phyloP scores from a whole-genome alignment of 495 filamentous ascomycete genomes.

The Cercophora sp. region DNA sequence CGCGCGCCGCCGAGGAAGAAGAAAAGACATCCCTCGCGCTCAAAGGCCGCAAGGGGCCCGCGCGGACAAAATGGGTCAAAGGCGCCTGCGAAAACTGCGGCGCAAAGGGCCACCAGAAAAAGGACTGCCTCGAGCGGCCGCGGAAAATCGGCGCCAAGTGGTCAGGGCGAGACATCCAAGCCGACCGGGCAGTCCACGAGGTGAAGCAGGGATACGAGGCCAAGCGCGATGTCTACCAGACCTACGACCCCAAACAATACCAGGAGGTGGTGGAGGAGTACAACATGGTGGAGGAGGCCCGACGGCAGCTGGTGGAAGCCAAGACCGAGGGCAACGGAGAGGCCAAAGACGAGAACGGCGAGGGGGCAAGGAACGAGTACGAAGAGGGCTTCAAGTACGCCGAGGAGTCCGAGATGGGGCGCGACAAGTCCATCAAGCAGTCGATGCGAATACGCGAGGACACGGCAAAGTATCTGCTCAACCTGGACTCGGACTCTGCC shows the following conservation, averaged over 20 bases:
- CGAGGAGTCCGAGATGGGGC: slow-evolving; percentile 95
- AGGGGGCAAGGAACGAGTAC: slow-evolving; percentile 48
- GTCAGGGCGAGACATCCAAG: slow-evolving; percentile 89
- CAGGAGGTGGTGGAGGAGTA: slow-evolving; percentile 80
- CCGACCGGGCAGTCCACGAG: slow-evolving; percentile 83
- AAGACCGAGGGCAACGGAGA: neutral
- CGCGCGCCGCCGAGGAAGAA: slow-evolving; percentile 57
- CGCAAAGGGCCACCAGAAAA: slow-evolving; percentile 90
- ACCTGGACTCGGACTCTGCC: slow-evolving; percentile 91
- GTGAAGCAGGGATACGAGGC: slow-evolving; percentile 92
- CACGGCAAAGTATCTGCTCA: slow-evolving; percentile 95
- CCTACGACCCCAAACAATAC: slow-evolving; percentile 88
- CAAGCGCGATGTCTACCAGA: slow-evolving; percentile 97
- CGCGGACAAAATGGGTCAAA: slow-evolving; percentile 94
- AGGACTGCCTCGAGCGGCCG: slow-evolving; percentile 86
- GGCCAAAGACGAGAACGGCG: slow-evolving; percentile 7
- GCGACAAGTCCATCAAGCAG: slow-evolving; percentile 89
- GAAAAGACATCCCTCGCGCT: slow-evolving; percentile 53
- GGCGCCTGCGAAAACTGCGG: slow-evolving; percentile 98
- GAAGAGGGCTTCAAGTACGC: slow-evolving; percentile 64
- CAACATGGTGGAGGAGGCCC: slow-evolving; percentile 77
- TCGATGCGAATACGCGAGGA: slow-evolving; percentile 84
- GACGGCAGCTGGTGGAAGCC: slow-evolving; percentile 44
- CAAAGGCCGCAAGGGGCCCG: slow-evolving; percentile 74
- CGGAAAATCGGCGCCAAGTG: slow-evolving; percentile 87